Evolutionary conservation across 306 rosid genomes (phyloP).

Genomic region (Boehmeria nivea): DNA sequence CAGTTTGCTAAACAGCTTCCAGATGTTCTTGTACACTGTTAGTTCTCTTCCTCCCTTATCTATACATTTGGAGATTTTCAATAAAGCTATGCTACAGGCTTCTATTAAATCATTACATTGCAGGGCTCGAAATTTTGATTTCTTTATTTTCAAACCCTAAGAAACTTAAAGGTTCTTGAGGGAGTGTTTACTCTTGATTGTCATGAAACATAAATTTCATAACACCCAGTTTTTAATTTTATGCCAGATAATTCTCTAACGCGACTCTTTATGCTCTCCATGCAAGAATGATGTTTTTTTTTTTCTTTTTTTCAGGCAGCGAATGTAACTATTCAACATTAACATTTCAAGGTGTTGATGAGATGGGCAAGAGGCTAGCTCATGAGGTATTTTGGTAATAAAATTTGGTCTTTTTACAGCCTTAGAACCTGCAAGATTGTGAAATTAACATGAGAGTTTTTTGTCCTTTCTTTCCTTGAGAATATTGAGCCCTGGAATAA

Average conservation of each 20-base stretch:
- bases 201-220: neutral
- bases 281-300: neutral
- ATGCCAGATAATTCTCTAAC: too few species aligned
- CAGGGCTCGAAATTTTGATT: neutral
- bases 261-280: too few species aligned
- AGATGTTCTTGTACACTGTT: conserved; percentile 77
- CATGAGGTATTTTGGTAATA: conserved; percentile 70
- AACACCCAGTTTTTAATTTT: neutral
- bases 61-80: conserved; percentile 14
- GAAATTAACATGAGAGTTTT: neutral
- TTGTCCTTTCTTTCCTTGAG: neutral
- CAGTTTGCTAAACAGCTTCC: conserved; percentile 74
- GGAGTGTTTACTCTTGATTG: neutral
- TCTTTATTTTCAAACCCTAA: neutral
- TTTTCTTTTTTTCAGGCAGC: conserved; percentile 64
- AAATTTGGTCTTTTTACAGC: too few species aligned
- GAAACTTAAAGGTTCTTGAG: neutral
- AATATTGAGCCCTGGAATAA: conserved; percentile 1
- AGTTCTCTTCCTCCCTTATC: conserved; percentile 33
- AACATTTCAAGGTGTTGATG: conserved; percentile 93
- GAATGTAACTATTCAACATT: conserved; percentile 72
- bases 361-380: conserved; percentile 88
- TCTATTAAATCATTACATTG: too few species aligned
- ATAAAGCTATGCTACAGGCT: neutral
- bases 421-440: too few species aligned